Base-by-base conservation (phyloP, 176 grass and related monocot species). In the Poa annua region DNA sequence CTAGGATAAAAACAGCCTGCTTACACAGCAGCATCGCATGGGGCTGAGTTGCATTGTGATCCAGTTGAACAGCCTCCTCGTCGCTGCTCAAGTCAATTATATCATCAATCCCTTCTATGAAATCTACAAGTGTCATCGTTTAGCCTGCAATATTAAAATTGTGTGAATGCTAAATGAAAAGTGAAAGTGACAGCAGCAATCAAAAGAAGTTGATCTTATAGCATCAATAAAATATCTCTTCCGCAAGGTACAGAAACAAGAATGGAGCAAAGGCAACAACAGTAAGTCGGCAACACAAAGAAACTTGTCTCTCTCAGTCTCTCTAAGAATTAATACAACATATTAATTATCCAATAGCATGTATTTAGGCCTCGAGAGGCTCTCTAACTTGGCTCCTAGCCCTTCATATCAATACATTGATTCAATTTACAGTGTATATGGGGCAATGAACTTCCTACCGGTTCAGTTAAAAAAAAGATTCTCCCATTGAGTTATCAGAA, bases 401-500 rank as follows among this genome's bases (percentile, higher is more conserved):
- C 39, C 6, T 39, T 13, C 38, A 7, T 15, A 20, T 45, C 8
- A 45, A 22, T 26, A 48, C 12, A 71, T 71, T 22, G 6, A 0
- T 34, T 22, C 6, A 47, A 4, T 47, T 22, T 71, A 71, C 21
- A 16, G 1, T 48, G 21, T 8, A 25, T 15, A 71, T 4, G 68
- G 7, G 22, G 41, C 41, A 25, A 0, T 71, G 41, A 68, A 47
- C 22, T 71, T 47, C 41, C 0, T 48, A 47, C 6, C 15, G 41
- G 62, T 24, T 24, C 11, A 4, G 32, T 1, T 34, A 16, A 65
- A 2, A 8, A 32, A 32, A 15, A 16, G 4, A 0, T 34, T 65
- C 6, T 6, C 20, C 20, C 51, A 20, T 1, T 54, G 61, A n/a
- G 29, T 34, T 35, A 34, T 19, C 86, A 71, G 8, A 91, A 89